Percentiles rank a stretch among this genome's conserved stretches.
phyloP scores from a whole-genome alignment of 2,329 filamentous ascomycete genomes.

The Aspergillus pseudoglaucus region DNA sequence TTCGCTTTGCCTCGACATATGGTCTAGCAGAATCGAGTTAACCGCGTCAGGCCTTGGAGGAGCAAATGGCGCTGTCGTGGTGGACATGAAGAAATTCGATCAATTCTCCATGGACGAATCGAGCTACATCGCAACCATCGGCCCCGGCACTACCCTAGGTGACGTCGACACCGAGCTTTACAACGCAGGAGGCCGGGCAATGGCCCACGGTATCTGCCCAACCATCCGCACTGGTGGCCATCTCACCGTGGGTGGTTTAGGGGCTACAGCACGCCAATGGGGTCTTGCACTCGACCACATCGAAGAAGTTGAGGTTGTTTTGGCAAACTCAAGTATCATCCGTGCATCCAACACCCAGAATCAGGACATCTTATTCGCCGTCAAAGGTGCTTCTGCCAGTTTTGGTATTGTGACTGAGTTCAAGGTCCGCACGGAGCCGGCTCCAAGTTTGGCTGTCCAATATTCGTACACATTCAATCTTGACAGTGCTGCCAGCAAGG shows the following conservation, averaged over 20 bases:
- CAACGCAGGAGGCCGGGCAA: constrained; percentile 24
- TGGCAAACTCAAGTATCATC: constrained; percentile 34
- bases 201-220: constrained; percentile 34
- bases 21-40: not conserved
- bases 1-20: not conserved
- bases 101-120: constrained; percentile 26
- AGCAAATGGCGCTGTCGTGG: constrained; percentile 22
- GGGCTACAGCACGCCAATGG: constrained; percentile 43
- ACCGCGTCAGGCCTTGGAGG: constrained; percentile 25
- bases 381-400: constrained; percentile 31
- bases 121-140: constrained; percentile 28
- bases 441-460: constrained; percentile 45
- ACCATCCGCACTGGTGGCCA: constrained; percentile 37
- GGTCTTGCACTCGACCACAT: constrained; percentile 50
- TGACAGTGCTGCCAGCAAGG: constrained; percentile 43
- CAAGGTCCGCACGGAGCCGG: constrained; percentile 29
- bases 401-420: constrained; percentile 37
- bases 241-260: constrained; percentile 34
- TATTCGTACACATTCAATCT: constrained; percentile 53
- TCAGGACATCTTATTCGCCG: constrained; percentile 28
- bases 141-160: constrained; percentile 27
- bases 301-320: constrained; percentile 42
- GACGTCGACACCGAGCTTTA: constrained; percentile 27
- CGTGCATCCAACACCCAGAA: constrained; percentile 22
- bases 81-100: constrained; percentile 26